Evolutionary conservation across 1,284 basidiomycete genomes (phyloP), one percentile per base, ranked within the genome.

Genomic region (Heliocybe sulcata): DNA sequence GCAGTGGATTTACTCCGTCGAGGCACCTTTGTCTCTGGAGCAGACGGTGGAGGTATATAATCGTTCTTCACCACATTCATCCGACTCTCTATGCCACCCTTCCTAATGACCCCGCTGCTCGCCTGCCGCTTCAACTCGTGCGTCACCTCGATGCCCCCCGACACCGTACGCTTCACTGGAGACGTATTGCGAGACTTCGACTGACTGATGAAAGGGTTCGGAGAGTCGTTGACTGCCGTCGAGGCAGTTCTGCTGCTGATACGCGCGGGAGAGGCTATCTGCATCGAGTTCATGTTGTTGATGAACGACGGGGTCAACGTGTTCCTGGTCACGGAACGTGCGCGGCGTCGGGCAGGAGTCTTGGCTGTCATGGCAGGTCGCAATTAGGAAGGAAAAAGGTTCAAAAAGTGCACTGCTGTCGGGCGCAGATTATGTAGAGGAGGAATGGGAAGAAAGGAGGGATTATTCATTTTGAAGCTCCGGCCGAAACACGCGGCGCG

Each of bases 1-100:
- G 85, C 84, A 0, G 84, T 87, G 0, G 87, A 89, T 50, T 79
- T 80, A 0, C 85, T 87, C 2, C 88, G 78, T 62, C 86, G 88
- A 4, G 12, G 12, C n/a, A 80, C 64, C 60, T 87, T 81, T n/a
- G 73, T 65, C 59, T 42, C n/a, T 16, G 38, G 38, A 6, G 4
- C 8, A 16, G 80, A 82, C 19, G 77, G 70, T 11, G 77, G 77
- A 8, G 81, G 72, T 48, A 77, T 69, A 59, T 81, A 80, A 60
- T 83, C 81, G 38, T 76, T 72, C 0, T 81, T 82, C 55, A 90
- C 79, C 22, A 90, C 83, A 53, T 91, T 83, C 22, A 90, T 70
- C 57, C 85, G 76, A 59, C 83, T 85, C 66, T 91, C 89, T 14
- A 90, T 69, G 4, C 87, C 87, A 29, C 88, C 89, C 58, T 82